Evolutionary conservation across 176 grass and related monocot species (phyloP).

Genomic region (Panicum miliaceum): DNA sequence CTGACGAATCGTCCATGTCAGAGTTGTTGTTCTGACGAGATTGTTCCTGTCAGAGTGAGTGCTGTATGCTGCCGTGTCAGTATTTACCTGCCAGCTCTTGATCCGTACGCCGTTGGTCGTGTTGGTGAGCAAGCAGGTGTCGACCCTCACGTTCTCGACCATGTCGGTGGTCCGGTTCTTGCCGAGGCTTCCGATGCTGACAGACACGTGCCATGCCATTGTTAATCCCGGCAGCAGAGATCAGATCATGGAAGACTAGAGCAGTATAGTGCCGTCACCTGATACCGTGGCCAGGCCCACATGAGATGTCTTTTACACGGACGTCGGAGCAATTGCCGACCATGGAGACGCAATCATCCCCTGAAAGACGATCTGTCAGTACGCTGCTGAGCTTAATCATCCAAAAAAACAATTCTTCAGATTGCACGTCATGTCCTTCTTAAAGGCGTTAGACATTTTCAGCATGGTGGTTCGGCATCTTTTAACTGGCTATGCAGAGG

Average conservation of each 20-base stretch:
- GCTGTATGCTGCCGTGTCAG: neutral
- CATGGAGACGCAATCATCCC: conserved; percentile 92
- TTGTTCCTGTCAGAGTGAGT: neutral
- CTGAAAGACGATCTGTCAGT: conserved; percentile 42
- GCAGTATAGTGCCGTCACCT: conserved; percentile 44
- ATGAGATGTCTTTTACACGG: conserved; percentile 56
- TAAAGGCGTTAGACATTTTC: too few relatives aligned
- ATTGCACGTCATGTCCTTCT: too few relatives aligned
- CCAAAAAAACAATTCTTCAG: neutral
- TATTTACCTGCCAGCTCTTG: conserved; percentile 94
- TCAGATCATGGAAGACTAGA: neutral
- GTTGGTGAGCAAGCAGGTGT: conserved; percentile 70
- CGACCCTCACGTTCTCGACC: conserved; percentile 66
- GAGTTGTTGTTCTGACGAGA: neutral
- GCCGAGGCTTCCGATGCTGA: conserved; percentile 86
- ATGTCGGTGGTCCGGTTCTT: conserved; percentile 59
- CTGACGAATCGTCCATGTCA: neutral
- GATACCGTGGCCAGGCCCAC: conserved; percentile 92
- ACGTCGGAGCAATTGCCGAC: conserved; percentile 70
- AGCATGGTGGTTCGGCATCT: too few relatives aligned
- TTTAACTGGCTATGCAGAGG: too few relatives aligned
- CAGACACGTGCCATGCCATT: neutral
- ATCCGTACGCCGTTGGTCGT: conserved; percentile 74
- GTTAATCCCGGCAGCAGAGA: conserved; percentile 8
- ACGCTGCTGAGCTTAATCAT: neutral